Evolutionary conservation across 1,284 basidiomycete genomes (phyloP), one percentile per base, ranked within the genome.

Genomic region (Ceratobasidium sp.): DNA sequence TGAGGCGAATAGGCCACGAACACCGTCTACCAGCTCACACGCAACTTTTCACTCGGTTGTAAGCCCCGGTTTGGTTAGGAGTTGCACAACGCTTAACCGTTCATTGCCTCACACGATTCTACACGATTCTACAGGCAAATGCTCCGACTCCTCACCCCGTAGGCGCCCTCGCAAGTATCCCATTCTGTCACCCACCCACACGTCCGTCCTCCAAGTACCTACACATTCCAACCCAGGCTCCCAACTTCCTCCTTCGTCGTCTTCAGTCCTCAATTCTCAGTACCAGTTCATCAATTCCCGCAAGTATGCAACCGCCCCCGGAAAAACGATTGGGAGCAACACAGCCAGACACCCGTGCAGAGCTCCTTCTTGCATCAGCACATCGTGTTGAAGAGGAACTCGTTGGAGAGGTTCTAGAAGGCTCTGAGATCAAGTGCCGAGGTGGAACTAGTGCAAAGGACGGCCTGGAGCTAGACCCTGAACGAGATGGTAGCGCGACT

Each of bases 271-370:
- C n/a, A 73, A 73, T n/a, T n/a, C n/a, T n/a, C n/a, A n/a, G n/a
- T 63, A 47, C 24, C 33, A 50, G 57, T 22, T 4, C 22, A 54
- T 47, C 53, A n/a, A 22, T 59, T 41, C 4, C 50, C 22, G 22
- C 33, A 47, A 41, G 57, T 15, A 36, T 19, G 24, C 59, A 73
- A 24, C 71, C 71, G 7, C 71, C 71, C 6, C 71, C 69, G 9
- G 69, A 63, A 45, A 73, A 73, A 29, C 47, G 71, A 11, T 53
- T 73, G 71, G 45, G 57, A 17, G 54, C 47, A n/a, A 62, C 57
- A 31, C 69, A 72, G 29, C 69, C 69, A 27, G 69, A 72, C 47
- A 56, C 69, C 48, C 69, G 69, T 27, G 56, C 69, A 62, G 69
- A 72, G 47, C n/a, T 72, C 14, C 69, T 72, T 5, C 47, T 72